phyloP scores from a whole-genome alignment of 2,329 filamentous ascomycete genomes.

The Neopestalotiopsis rosae region DNA sequence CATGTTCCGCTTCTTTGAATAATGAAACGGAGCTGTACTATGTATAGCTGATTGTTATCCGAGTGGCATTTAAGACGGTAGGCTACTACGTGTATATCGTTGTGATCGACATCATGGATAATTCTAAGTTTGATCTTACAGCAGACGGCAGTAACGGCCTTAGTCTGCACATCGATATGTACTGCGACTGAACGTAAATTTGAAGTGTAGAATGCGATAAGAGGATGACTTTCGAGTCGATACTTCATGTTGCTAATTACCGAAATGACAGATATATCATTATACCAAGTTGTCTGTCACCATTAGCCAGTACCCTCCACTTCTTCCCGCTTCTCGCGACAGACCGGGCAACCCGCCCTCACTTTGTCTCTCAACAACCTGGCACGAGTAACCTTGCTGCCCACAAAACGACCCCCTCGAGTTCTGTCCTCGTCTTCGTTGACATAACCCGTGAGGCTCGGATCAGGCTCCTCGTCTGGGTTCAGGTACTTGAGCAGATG shows the following conservation, averaged over 20 bases:
- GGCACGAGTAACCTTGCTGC: conserved; percentile 87
- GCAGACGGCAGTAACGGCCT: too few species aligned
- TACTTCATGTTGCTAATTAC: not conserved
- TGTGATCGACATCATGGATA: too few species aligned
- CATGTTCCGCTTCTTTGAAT: too few species aligned
- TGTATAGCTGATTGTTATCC: too few species aligned
- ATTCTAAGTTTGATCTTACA: too few species aligned
- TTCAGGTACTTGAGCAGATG: conserved; percentile 67
- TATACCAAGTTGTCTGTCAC: not conserved
- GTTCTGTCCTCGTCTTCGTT: conserved; percentile 46
- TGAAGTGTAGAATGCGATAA: not conserved
- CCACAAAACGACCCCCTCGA: conserved; percentile 68
- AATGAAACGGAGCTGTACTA: too few species aligned
- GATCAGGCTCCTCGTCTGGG: conserved; percentile 51
- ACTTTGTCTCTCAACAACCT: conserved; percentile 76
- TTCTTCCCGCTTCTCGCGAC: conserved; percentile 41
- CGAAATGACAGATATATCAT: not conserved
- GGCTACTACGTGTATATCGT: too few species aligned
- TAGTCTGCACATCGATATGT: too few species aligned
- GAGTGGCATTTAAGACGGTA: not conserved
- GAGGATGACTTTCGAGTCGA: not conserved
- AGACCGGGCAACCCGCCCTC: conserved; percentile 68
- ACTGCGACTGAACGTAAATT: too few species aligned
- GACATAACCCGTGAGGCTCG: conserved; percentile 44
- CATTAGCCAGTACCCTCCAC: conserved; percentile 21